Base-by-base conservation (phyloP, 495 filamentous ascomycete genomes). In the Geoglossum glabrum region DNA sequence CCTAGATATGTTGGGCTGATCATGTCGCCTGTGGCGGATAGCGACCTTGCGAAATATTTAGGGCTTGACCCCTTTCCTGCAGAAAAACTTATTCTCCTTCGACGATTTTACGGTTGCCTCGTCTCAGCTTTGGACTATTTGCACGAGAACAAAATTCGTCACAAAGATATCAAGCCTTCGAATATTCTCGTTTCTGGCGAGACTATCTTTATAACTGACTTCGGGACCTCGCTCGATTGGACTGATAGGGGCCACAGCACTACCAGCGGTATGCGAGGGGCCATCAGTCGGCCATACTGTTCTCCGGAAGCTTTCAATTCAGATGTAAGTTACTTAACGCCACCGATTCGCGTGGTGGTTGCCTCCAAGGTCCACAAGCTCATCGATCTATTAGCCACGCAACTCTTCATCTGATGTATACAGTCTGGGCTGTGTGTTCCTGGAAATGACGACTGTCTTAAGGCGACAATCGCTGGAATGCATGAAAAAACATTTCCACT, bases 101-200 rank as follows among this genome's bases (percentile, higher is more conserved):
- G 26, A n/a, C 31, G 26, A 5, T 55, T 55, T n/a, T 55, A 30
- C 51, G 31, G 27, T n/a, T 55, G 51, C 19, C 51, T 55, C 4
- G 11, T 4, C 27, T 36, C 27, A 7, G 31, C 51, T 5, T n/a
- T 55, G 51, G 6, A 6, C n/a, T 55, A 55, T 25, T 25, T 55
- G 26, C 51, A 55, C 31, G 51, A 55, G n/a, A 55, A 55, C 15
- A 30, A 55, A n/a, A 55, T 55, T 25, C 51, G 51, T 4, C 51
- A 55, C 17, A 30, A 36, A 28, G 51, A 55, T n/a, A 55, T 55
- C 51, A 55, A 55, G 31, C 51, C 51, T n/a, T 5, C 6, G n/a
- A 55, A 55, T 25, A 55, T 55, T n/a, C 51, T 55, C 26, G 51
- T 55, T 19, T 6, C 7, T 17, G 23, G 23, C 17, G 43, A 47